Conservation (phyloP, 192 early-diverging fungal species). For the Podila epicladia region DNA sequence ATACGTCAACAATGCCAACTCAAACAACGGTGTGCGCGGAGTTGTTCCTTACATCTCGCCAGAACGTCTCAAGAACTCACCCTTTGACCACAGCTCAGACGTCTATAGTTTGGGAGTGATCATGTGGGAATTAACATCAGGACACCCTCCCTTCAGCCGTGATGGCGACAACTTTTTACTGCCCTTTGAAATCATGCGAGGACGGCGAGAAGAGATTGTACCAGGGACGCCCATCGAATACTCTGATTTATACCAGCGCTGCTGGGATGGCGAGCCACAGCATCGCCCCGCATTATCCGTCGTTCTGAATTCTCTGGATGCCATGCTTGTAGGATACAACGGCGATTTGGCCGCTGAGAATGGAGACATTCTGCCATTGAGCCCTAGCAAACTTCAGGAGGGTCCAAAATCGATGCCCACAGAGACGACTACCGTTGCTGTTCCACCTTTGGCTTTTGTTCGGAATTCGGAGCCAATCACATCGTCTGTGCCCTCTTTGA, state of each 20-base stretch:
- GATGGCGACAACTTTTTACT: conserved; percentile 46
- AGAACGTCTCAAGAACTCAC: conserved; percentile 35
- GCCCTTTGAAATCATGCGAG: conserved; percentile 38
- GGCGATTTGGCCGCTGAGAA: conserved; percentile 3
- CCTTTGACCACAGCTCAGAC: conserved; percentile 47
- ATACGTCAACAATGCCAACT: conserved; percentile 32
- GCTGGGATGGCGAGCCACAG: conserved; percentile 55
- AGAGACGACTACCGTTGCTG: neutral
- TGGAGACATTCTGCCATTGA: neutral
- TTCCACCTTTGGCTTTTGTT: neutral
- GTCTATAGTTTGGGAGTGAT: conserved; percentile 55
- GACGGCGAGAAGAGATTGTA: conserved; percentile 34
- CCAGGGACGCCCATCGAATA: conserved; percentile 50
- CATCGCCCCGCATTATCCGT: conserved; percentile 20
- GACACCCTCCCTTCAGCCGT: conserved; percentile 35
- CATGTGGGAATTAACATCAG: conserved; percentile 55
- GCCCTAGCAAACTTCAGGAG: neutral
- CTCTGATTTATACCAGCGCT: conserved; percentile 48
- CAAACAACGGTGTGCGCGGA: conserved; percentile 36
- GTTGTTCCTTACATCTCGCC: conserved; percentile 55
- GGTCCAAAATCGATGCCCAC: conserved; percentile 20
- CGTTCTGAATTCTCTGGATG: conserved; percentile 17
- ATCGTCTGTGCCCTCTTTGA: neutral
- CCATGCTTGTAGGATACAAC: conserved; percentile 8
- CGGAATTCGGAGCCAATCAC: neutral